phyloP scores from a whole-genome alignment of 768 basidiomycete genomes.

The Sporobolomyces roseus region DNA sequence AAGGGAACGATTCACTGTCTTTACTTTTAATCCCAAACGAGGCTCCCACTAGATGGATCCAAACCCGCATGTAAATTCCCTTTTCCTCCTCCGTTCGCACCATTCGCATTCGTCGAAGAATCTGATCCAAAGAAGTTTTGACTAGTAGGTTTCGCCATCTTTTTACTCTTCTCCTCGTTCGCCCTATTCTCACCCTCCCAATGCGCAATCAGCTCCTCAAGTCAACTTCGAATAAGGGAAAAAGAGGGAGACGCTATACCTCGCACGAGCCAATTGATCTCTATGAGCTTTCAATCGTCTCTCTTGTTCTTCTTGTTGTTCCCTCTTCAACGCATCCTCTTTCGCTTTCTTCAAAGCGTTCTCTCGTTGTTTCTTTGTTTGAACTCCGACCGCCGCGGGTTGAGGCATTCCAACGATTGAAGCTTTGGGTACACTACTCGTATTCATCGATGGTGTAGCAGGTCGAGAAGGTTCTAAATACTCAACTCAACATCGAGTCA shows the following conservation, averaged over 20 bases:
- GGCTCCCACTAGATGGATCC: constrained; percentile 26
- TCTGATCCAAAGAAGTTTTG: constrained; percentile 34
- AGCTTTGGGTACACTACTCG: not conserved
- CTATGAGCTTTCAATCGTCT: constrained; percentile 24
- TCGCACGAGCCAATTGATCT: constrained; percentile 23
- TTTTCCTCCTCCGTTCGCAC: constrained; percentile 5
- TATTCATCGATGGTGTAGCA: constrained; percentile 8
- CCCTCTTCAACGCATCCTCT: constrained; percentile 16
- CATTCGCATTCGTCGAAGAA: not conserved
- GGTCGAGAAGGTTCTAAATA: constrained; percentile 29
- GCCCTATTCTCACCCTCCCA: constrained; percentile 8
- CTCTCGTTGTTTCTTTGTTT: constrained; percentile 39
- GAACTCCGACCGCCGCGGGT: not conserved
- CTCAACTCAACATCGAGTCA: not conserved
- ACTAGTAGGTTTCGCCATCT: constrained; percentile 23
- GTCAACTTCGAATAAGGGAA: not conserved
- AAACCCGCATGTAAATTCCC: constrained; percentile 21
- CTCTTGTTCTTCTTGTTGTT: constrained; percentile 26
- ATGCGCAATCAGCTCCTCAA: not conserved
- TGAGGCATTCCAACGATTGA: constrained; percentile 24
- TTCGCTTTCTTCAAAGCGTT: constrained; percentile 33
- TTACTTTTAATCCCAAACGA: constrained; percentile 32
- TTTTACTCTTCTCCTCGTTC: constrained; percentile 3
- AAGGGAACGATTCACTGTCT: not conserved
- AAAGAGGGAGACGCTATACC: constrained; percentile 6